Conservation (phyloP, 176 grass and related monocot species). For the Tillandsia leiboldiana region DNA sequence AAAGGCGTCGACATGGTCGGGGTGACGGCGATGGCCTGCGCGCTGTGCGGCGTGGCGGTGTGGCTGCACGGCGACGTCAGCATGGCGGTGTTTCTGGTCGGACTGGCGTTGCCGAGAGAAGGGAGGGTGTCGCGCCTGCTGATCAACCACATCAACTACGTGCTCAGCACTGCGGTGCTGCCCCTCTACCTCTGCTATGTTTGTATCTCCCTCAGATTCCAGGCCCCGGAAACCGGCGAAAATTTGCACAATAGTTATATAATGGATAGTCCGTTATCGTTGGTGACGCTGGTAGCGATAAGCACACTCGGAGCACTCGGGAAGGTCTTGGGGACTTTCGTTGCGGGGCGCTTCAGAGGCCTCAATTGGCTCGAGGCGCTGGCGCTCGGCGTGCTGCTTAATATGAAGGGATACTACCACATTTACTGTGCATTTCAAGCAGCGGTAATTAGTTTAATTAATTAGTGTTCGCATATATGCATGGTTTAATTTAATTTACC, state of each 20-base stretch:
- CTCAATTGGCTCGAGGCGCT: conserved; percentile 44
- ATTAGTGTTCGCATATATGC: too few species aligned
- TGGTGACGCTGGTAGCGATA: conserved; percentile 32
- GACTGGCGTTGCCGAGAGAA: conserved; percentile 55
- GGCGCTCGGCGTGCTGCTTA: conserved; percentile 59
- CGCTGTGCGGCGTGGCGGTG: conserved; percentile 29
- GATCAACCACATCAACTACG: conserved; percentile 36
- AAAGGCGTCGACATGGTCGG: conserved; percentile 38
- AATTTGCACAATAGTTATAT: not conserved
- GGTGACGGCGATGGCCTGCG: conserved; percentile 16
- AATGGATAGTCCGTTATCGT: not conserved
- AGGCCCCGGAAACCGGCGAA: not conserved
- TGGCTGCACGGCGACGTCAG: conserved; percentile 45
- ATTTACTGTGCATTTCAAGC: conserved; percentile 52
- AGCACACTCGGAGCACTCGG: conserved; percentile 38
- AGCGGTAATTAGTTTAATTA: conserved; percentile 11
- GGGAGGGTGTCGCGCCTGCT: conserved; percentile 49
- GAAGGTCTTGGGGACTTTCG: conserved; percentile 37
- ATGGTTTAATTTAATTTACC: too few species aligned
- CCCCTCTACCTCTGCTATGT: not conserved
- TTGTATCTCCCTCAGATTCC: not conserved
- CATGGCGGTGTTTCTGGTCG: conserved; percentile 57
- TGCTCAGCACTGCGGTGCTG: not conserved
- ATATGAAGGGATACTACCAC: conserved; percentile 81
- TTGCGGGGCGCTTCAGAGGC: conserved; percentile 23